Evolutionary conservation across 192 early-diverging fungal genomes (phyloP), one percentile per base, ranked within the genome.

Genomic region (Coemansia sp.): DNA sequence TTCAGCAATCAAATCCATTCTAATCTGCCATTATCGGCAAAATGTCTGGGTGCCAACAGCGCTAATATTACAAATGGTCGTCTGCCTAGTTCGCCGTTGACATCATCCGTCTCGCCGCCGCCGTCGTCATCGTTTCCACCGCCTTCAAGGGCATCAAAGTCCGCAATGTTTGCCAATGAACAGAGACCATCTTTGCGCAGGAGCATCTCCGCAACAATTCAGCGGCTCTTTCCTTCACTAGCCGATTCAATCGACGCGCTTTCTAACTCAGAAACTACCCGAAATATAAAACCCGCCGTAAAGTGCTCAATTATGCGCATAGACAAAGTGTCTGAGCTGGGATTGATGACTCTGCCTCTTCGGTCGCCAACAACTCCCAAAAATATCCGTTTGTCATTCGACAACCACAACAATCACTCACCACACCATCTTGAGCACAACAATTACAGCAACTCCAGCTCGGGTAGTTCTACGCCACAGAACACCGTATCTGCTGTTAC

Each of bases 151-250:
- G 12, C 50, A 17, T 52, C 50, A 27, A 33, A 24, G 10, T 25
- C 24, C 42, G 41, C 55, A 17, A 39, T 30, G 27, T 7, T 5
- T 30, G 30, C 9, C 27, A 14, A 22, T 13, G 46, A 43, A 9
- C 40, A 33, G 27, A 30, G 27, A 7, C 27, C 42, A 41, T 24
- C 42, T 13, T 23, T 50, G 18, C 67, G 67, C 37, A 62, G 47
- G 30, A 69, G 55, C 50, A 50, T 54, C n/a, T 52, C 72, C 2
- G 67, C 59, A 12, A 53, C 62, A 15, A 68, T 75, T 34, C 62
- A 56, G 15, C 66, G 73, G 8, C 49, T 75, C 52, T 75, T 75
- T 49, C 73, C 73, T 7, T 59, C 62, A 40, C 59, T 75, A 43
- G 37, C 55, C 21, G 55, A 58, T 42, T 55, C 55, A 17, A 44